A percentile compares a stretch with the other conserved stretches of the same genome.
These are phyloP conservation scores for Neurospora intermedia DNA, from an alignment of 495 filamentous ascomycete genomes.

Conservation along the genomic window DNA sequence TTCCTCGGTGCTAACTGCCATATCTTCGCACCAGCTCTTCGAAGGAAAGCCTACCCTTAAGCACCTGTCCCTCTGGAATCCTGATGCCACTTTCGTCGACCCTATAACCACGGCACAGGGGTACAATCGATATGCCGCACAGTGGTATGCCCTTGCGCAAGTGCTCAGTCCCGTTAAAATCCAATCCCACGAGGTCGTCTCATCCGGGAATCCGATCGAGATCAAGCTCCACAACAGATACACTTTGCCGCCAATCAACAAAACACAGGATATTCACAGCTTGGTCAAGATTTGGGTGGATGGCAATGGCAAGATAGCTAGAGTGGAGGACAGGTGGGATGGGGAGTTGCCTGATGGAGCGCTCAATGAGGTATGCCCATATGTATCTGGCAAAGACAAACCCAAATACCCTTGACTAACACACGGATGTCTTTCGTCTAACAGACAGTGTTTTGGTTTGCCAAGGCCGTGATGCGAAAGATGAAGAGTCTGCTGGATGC, in stretches of 20 bases:
- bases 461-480: not conserved
- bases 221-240: conserved; percentile 43
- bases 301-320: conserved; percentile 36
- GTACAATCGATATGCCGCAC: conserved; percentile 37
- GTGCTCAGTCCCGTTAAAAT: conserved; percentile 28
- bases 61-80: conserved; percentile 44
- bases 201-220: conserved; percentile 43
- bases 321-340: conserved; percentile 48
- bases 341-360: conserved; percentile 38
- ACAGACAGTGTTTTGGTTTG: not conserved
- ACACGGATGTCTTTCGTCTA: not conserved
- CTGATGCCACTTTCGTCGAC: conserved; percentile 38
- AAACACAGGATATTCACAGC: conserved; percentile 41
- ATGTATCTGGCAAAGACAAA: not conserved
- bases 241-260: conserved; percentile 40
- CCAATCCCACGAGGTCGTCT: conserved; percentile 37
- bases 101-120: conserved; percentile 42
- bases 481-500: not conserved
- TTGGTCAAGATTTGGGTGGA: conserved; percentile 35
- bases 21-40: conserved; percentile 36
- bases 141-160: conserved; percentile 34
- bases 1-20: not conserved
- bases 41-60: conserved; percentile 43
- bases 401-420: not conserved
- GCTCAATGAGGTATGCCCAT: conserved; percentile 36